Conservation (phyloP, 2,329 filamentous ascomycete genomes). For the Alternaria brassicicola region DNA sequence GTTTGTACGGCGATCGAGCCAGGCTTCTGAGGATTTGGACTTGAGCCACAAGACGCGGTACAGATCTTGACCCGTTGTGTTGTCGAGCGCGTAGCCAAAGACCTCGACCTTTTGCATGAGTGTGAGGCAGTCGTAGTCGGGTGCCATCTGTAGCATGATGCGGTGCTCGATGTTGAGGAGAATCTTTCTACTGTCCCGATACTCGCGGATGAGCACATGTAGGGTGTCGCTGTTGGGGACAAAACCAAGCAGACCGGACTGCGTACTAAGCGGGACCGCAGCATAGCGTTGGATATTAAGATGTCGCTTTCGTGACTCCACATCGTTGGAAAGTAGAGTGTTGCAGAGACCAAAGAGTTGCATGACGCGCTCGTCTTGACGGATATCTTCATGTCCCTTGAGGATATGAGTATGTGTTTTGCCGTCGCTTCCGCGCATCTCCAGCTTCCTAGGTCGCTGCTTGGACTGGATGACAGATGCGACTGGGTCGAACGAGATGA, state of each 20-base stretch:
- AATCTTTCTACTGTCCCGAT: constrained; percentile 95
- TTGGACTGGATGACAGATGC: constrained; percentile 95
- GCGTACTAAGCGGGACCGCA: constrained; percentile 95
- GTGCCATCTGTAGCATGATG: constrained; percentile 99
- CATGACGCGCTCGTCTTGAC: constrained; percentile 99
- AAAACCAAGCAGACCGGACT: constrained; percentile 93
- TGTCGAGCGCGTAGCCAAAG: constrained; percentile 98
- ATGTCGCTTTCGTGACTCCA: constrained; percentile 95
- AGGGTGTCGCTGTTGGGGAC: constrained; percentile 97
- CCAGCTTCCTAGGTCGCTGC: constrained; percentile 89
- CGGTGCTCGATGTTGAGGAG: constrained; percentile 98
- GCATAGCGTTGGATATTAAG: constrained; percentile 95
- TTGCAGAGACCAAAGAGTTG: constrained; percentile 98
- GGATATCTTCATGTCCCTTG: constrained; percentile 99
- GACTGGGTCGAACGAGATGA: constrained; percentile 87
- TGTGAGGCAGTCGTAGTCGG: constrained; percentile 97
- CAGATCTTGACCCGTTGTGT: constrained; percentile 97
- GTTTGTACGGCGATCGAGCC: constrained; percentile 97
- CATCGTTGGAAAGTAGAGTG: constrained; percentile 89
- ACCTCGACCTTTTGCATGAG: constrained; percentile 99
- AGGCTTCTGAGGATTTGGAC: constrained; percentile 96
- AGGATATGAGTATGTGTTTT: constrained; percentile 84
- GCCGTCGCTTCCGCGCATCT: constrained; percentile 87
- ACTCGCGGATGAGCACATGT: constrained; percentile 95
- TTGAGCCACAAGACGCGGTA: constrained; percentile 99